Evolutionary conservation across 2,329 filamentous ascomycete species (phyloP).

Genomic region (Teratosphaeria viscida): DNA sequence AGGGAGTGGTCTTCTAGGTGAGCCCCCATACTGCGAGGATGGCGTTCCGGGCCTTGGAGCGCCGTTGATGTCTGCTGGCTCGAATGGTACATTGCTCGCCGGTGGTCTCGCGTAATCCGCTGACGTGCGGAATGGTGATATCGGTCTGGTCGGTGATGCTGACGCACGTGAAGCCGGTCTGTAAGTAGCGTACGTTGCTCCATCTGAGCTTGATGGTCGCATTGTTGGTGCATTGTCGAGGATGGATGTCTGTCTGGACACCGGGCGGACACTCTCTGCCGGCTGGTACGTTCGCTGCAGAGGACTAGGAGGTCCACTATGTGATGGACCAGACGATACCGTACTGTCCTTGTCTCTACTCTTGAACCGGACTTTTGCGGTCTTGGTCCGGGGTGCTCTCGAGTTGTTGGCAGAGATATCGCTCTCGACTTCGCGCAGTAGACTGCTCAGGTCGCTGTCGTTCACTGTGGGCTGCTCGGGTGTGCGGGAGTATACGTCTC

Average conservation of each 20-base stretch:
- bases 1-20: slow-evolving; percentile 75
- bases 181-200: slow-evolving; percentile 55
- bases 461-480: slow-evolving; percentile 6
- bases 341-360: slow-evolving; percentile 18
- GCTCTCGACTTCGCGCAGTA: slow-evolving; percentile 32
- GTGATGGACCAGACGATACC: slow-evolving; percentile 22
- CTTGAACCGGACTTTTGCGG: slow-evolving; percentile 24
- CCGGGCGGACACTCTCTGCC: slow-evolving; percentile 32
- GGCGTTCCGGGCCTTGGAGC: slow-evolving; percentile 84
- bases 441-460: slow-evolving; percentile 30
- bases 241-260: slow-evolving; percentile 40
- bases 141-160: slow-evolving; percentile 42
- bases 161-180: slow-evolving; percentile 42
- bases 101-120: slow-evolving; percentile 62
- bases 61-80: slow-evolving; percentile 80
- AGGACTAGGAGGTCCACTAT: slow-evolving; percentile 24
- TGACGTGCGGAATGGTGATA: slow-evolving; percentile 44
- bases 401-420: slow-evolving; percentile 14
- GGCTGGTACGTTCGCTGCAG: slow-evolving; percentile 41
- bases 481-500: slow-evolving; percentile 1
- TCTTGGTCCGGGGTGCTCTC: slow-evolving; percentile 16
- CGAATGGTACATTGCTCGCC: slow-evolving; percentile 62
- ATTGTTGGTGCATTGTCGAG: slow-evolving; percentile 40
- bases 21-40: slow-evolving; percentile 78
- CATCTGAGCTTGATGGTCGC: slow-evolving; percentile 49